Percentiles rank a stretch among this genome's conserved stretches.
phyloP scores from a whole-genome alignment of 306 rosid species.

The Castanopsis chinensis region DNA sequence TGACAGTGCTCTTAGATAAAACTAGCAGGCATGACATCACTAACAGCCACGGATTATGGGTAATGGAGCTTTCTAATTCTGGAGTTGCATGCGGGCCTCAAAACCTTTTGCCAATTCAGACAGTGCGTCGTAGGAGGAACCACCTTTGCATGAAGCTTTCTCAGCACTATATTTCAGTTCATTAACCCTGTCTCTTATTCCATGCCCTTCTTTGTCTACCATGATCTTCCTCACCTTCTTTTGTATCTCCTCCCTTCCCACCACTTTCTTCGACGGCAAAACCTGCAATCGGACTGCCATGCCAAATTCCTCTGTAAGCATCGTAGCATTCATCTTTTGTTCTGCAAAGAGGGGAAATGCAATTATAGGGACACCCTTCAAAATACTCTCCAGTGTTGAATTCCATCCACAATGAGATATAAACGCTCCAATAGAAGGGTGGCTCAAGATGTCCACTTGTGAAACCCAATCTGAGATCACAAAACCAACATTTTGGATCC shows the following conservation, averaged over 20 bases:
- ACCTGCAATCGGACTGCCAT: conserved; percentile 24
- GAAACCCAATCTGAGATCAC: conserved; percentile 41
- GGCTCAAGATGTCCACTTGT: conserved; percentile 35
- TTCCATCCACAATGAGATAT: conserved; percentile 56
- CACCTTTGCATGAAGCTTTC: conserved; percentile 14
- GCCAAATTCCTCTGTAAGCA: conserved; percentile 44
- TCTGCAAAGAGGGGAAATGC: conserved; percentile 62
- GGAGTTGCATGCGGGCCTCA: background rate
- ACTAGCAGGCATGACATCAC: no score
- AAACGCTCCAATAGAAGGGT: conserved; percentile 45
- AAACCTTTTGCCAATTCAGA: background rate
- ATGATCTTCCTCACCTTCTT: conserved; percentile 29
- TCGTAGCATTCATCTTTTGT: conserved; percentile 51
- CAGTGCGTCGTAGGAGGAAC: conserved; percentile 28
- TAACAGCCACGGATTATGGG: no score
- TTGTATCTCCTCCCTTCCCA: conserved; percentile 40
- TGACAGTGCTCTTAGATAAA: no score
- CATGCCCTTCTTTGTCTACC: background rate
- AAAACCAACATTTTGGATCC: conserved; percentile 26
- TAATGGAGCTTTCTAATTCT: no score
- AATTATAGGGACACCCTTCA: conserved; percentile 42
- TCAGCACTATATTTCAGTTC: conserved; percentile 15
- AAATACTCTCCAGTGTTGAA: conserved; percentile 46
- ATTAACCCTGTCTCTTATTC: conserved; percentile 20
- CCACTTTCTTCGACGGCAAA: conserved; percentile 29